Evolutionary conservation across 1,284 basidiomycete species (phyloP).

Genomic region (Exsudoporus floridanus): DNA sequence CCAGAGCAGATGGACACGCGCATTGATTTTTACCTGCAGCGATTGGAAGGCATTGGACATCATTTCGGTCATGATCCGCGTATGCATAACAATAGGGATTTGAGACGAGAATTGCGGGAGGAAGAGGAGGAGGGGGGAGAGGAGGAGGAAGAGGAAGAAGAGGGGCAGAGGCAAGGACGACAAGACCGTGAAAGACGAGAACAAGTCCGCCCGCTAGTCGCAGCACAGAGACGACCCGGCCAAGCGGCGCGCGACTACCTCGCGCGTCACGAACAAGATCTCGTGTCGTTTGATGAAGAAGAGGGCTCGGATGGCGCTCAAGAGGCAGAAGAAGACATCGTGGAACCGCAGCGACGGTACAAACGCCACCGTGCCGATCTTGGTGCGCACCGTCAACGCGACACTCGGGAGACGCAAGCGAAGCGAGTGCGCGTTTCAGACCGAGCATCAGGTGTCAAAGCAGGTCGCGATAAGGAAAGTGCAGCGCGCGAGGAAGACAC

Average conservation of each 20-base stretch:
- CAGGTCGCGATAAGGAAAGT: background rate
- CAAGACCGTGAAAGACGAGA: background rate
- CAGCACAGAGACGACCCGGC: background rate
- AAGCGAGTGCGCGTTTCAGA: conserved; percentile 19
- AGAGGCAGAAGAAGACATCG: background rate
- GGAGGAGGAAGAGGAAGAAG: background rate
- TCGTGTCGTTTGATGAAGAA: background rate
- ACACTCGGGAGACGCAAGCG: background rate
- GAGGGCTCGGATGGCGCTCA: background rate
- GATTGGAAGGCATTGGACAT: conserved; percentile 17
- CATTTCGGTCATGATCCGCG: conserved; percentile 29
- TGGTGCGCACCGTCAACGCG: conserved; percentile 1
- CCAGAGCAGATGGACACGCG: conserved; percentile 39
- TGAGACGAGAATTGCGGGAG: conserved; percentile 1
- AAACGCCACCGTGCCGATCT: conserved; percentile 19
- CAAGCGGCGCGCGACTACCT: conserved; percentile 2
- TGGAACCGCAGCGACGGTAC: background rate
- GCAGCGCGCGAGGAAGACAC: background rate
- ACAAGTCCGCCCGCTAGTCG: background rate
- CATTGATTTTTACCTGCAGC: conserved; percentile 36
- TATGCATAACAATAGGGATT: conserved; percentile 1
- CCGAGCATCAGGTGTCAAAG: background rate
- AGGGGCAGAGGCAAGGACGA: background rate
- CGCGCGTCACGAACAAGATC: conserved; percentile 1
- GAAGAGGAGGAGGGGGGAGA: conserved; percentile 10